Evolutionary conservation across 768 basidiomycete genomes (phyloP).

Genomic region (Lentinula boryana): DNA sequence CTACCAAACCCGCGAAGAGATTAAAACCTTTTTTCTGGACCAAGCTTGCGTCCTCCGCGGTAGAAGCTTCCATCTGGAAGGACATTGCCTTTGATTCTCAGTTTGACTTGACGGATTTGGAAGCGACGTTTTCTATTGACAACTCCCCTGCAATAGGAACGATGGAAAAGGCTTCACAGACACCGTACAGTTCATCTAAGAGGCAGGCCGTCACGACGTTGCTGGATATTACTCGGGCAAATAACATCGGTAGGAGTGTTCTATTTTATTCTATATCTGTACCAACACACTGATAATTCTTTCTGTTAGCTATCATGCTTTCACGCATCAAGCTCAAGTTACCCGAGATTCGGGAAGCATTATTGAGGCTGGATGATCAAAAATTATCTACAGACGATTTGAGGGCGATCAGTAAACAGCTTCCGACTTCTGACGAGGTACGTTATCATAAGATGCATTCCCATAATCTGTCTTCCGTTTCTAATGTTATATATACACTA

Average conservation of each 20-base stretch:
- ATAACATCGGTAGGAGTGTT: slow-evolving; percentile 62
- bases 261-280: neutral
- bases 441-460: slow-evolving; percentile 1
- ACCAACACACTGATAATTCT: slow-evolving; percentile 5
- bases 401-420: slow-evolving; percentile 63
- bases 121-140: slow-evolving; percentile 65
- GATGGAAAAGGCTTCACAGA: slow-evolving; percentile 30
- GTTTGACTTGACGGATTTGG: slow-evolving; percentile 67
- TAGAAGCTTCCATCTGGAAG: slow-evolving; percentile 63
- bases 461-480: neutral
- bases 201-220: slow-evolving; percentile 65
- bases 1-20: slow-evolving; percentile 20
- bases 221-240: slow-evolving; percentile 75
- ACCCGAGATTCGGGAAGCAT: slow-evolving; percentile 60
- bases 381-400: slow-evolving; percentile 70
- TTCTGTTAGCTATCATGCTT: slow-evolving; percentile 70
- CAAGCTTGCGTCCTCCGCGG: slow-evolving; percentile 48
- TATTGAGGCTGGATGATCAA: slow-evolving; percentile 68
- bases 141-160: slow-evolving; percentile 20
- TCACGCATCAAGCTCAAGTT: slow-evolving; percentile 63
- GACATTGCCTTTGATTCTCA: slow-evolving; percentile 36
- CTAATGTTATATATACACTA: slow-evolving; percentile 19
- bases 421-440: slow-evolving; percentile 83
- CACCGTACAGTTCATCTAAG: slow-evolving; percentile 31
- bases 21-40: slow-evolving; percentile 91